A percentile compares a stretch with the other conserved stretches of the same genome.
Conservation (phyloP, 2,329 filamentous ascomycete species). For the Fusarium temperatum region DNA sequence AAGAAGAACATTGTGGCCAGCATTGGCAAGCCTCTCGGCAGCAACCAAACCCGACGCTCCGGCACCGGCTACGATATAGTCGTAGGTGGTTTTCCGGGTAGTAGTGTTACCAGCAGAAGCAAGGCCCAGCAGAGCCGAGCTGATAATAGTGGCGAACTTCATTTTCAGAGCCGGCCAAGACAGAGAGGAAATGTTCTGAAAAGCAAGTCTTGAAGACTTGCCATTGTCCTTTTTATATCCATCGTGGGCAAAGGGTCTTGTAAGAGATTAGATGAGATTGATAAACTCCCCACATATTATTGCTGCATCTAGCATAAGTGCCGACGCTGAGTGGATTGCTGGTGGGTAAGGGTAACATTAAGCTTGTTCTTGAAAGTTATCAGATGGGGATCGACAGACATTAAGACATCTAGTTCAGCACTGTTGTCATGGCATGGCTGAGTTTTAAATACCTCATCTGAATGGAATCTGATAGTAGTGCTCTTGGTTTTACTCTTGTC, state of each 20-base stretch:
- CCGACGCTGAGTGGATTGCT: conserved; percentile 16
- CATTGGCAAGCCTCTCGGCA: conserved; percentile 61
- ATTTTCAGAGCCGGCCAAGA: conserved; percentile 1
- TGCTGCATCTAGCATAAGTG: conserved; percentile 12
- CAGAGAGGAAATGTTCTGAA: background rate
- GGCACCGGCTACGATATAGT: conserved; percentile 37
- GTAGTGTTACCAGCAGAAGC: conserved; percentile 12
- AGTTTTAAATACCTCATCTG: background rate
- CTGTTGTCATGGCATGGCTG: background rate
- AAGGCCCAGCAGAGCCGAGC: conserved; percentile 21
- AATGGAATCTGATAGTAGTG: background rate
- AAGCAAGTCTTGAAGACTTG: background rate
- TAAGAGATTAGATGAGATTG: conserved; percentile 39
- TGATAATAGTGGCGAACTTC: conserved; percentile 15
- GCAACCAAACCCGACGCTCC: conserved; percentile 37
- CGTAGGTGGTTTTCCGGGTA: conserved; percentile 25
- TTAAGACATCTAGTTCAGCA: background rate
- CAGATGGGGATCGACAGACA: conserved; percentile 16
- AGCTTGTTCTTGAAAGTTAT: conserved; percentile 12
- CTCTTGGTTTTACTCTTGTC: background rate
- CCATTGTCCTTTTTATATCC: background rate
- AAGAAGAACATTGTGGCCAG: conserved; percentile 70
- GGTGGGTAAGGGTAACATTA: conserved; percentile 28
- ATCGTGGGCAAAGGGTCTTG: background rate
- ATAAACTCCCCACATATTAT: conserved; percentile 23